These are phyloP conservation scores for Phytopythium sindhum DNA, from an alignment of 352 stramenopile species.

Conservation along the genomic window DNA sequence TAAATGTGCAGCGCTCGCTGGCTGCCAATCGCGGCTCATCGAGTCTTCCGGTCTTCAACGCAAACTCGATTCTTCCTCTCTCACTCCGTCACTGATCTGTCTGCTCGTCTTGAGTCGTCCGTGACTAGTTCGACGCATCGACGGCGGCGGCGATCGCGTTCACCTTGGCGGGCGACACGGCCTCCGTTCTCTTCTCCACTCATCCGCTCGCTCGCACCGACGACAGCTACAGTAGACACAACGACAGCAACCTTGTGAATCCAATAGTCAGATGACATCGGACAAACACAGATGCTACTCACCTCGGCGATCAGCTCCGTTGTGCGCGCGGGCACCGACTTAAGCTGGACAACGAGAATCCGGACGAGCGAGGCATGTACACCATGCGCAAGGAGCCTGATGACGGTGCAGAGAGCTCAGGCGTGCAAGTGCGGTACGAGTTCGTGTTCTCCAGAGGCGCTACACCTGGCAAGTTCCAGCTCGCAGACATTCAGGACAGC, in stretches of 20 bases:
- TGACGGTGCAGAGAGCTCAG: conserved; percentile 6
- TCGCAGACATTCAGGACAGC: conserved; percentile 22
- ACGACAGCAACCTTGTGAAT: conserved; percentile 10
- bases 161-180: conserved; percentile 20
- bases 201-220: conserved; percentile 43
- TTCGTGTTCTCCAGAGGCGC: conserved; percentile 19
- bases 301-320: conserved; percentile 56
- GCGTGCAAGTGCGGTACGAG: conserved; percentile 26
- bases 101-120: not conserved
- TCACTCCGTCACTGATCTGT: too few relatives aligned
- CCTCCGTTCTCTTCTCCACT: conserved; percentile 37
- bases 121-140: not conserved
- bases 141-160: conserved; percentile 9
- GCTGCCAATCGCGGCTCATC: not conserved
- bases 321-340: conserved; percentile 21
- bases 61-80: not conserved
- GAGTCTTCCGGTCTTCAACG: not conserved
- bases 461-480: conserved; percentile 25
- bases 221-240: conserved; percentile 35
- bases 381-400: conserved; percentile 31
- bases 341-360: conserved; percentile 25
- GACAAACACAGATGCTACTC: conserved; percentile 11
- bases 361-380: conserved; percentile 23
- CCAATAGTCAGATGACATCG: not conserved
- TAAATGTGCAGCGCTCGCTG: not conserved